These are phyloP conservation scores for Colletotrichum lindemuthianum DNA, from an alignment of 2,329 filamentous ascomycete genomes.

Conservation along the genomic window DNA sequence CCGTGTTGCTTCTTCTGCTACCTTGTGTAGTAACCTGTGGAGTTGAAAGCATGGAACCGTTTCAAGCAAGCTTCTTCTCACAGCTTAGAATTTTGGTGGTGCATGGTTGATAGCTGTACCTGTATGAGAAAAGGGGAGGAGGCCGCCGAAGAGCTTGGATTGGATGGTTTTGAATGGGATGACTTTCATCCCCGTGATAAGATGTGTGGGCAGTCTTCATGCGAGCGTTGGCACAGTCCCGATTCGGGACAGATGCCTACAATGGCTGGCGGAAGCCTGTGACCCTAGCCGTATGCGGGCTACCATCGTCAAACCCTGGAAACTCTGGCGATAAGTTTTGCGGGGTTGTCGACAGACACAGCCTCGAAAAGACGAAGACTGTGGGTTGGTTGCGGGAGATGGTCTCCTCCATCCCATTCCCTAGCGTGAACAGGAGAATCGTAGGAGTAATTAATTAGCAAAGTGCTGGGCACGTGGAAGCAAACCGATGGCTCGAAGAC, in stretches of 20 bases:
- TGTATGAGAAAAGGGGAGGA: neutral
- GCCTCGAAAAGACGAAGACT: constrained; percentile 13
- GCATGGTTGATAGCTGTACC: neutral
- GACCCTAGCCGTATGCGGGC: neutral
- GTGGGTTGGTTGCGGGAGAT: constrained; percentile 13
- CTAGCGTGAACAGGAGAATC: constrained; percentile 3
- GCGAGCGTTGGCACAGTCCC: constrained; percentile 2
- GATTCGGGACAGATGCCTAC: constrained; percentile 5
- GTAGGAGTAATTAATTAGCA: too few species aligned
- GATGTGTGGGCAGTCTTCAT: constrained; percentile 14
- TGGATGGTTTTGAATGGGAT: neutral
- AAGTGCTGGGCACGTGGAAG: constrained; percentile 21
- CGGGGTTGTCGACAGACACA: constrained; percentile 16
- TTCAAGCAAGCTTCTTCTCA: neutral
- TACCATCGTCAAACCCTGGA: neutral
- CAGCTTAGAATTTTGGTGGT: neutral
- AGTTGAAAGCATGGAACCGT: neutral
- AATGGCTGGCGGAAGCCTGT: neutral
- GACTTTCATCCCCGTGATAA: constrained; percentile 10
- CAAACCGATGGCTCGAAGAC: neutral
- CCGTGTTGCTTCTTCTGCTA: neutral
- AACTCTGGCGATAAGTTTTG: neutral
- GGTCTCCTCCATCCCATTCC: neutral
- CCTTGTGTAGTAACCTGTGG: neutral
- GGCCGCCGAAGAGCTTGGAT: constrained; percentile 15